Base-by-base conservation (phyloP, 495 filamentous ascomycete genomes). In the Halenospora varia region DNA sequence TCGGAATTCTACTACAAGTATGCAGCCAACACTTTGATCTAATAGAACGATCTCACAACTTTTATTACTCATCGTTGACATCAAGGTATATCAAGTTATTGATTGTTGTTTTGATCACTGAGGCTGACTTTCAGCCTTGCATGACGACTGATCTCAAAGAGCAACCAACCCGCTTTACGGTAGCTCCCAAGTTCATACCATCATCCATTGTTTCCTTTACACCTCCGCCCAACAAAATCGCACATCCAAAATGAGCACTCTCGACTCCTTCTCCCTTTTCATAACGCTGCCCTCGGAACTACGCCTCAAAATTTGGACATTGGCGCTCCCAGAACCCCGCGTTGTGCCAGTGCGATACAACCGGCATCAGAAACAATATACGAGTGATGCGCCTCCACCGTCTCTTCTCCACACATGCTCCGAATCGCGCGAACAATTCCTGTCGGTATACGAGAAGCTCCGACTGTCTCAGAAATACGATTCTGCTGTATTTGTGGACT, bases 401-500 rank as follows among this genome's bases (percentile, higher is more conserved):
- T 0, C 49, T 1, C 59, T 59, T 11, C 55, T 65, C 1, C 47
- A 55, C 53, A 41, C 42, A 10, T 62, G 47, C 29, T n/a, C 47
- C n/a, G 62, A 65, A 51, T 62, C 62, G 2, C 51, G 63, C 11
- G 13, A 48, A 1, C 11, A 59, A 15, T 62, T 53, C 48, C 53
- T 65, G 13, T 41, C 46, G 0, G 53, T 29, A 0, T 60, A 65
- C 45, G 51, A 56, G 17, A 56, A 56, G 11, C 56, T 65, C n/a
- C 56, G 59, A 0, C 53, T 65, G 10, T 59, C 59, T 15, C 63
- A 59, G 3, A 50, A 51, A 24, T 51, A 62, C 50, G 48, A 51
- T 10, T 65, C 63, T 41, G 46, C 56, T 13, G 53, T 65, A 41
- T 65, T 53, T 29, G 53, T 65, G 26, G 47, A 62, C 49, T 62